Evolutionary conservation across 2,329 filamentous ascomycete species (phyloP).

Genomic region (Aspergillus phoenicis): DNA sequence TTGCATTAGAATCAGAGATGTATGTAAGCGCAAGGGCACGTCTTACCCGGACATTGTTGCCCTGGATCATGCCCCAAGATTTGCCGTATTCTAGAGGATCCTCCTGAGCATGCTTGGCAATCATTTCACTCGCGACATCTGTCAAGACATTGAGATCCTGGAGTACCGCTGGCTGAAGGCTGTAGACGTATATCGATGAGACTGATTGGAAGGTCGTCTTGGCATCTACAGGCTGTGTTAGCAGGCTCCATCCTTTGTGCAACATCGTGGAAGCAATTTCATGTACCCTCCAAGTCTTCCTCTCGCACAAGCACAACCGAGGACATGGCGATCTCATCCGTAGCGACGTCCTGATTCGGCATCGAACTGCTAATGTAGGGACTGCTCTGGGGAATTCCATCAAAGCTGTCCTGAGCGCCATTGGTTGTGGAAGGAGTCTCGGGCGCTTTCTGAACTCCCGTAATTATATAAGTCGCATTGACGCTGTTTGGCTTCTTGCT

Average conservation of each 20-base stretch:
- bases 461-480: slow-evolving; percentile 91
- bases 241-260: background rate
- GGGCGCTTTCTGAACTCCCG: slow-evolving; percentile 62
- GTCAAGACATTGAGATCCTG: slow-evolving; percentile 73
- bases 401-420: slow-evolving; percentile 49
- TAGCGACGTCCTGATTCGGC: slow-evolving; percentile 54
- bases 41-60: slow-evolving; percentile 62
- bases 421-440: slow-evolving; percentile 38
- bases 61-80: slow-evolving; percentile 73
- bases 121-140: slow-evolving; percentile 67
- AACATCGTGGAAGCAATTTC: background rate
- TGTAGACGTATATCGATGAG: slow-evolving; percentile 83
- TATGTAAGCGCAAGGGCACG: slow-evolving; percentile 23
- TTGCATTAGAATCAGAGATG: background rate
- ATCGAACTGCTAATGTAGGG: slow-evolving; percentile 69
- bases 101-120: slow-evolving; percentile 58
- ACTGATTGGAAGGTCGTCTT: slow-evolving; percentile 72
- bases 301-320: slow-evolving; percentile 71
- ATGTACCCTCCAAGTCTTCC: slow-evolving; percentile 68
- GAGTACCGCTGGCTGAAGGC: slow-evolving; percentile 70
- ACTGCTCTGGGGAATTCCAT: slow-evolving; percentile 64
- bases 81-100: slow-evolving; percentile 62
- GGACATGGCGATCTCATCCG: slow-evolving; percentile 57
- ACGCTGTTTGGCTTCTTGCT: slow-evolving; percentile 70
- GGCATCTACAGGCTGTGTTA: slow-evolving; percentile 53